These are phyloP conservation scores for Neonectria punicea DNA, from an alignment of 2,329 filamentous ascomycete genomes.

Conservation along the genomic window DNA sequence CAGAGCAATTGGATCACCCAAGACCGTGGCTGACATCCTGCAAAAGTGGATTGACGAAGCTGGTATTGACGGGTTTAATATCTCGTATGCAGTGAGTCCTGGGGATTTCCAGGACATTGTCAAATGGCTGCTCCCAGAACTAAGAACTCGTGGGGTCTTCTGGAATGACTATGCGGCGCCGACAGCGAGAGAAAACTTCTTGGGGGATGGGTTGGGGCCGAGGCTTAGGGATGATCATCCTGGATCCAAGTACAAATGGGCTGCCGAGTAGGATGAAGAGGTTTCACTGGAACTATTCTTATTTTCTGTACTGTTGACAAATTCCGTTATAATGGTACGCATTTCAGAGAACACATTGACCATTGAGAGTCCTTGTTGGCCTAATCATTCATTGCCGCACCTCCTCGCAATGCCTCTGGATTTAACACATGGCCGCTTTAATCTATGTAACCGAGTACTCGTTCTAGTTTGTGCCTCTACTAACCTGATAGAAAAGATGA, in stretches of 20 bases:
- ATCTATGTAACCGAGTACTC: no score
- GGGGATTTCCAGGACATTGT: constrained; percentile 26
- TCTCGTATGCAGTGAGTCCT: constrained; percentile 24
- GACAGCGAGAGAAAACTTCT: constrained; percentile 9
- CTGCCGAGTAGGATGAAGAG: no score
- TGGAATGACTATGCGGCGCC: neutral
- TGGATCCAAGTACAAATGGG: neutral
- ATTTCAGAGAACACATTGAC: no score
- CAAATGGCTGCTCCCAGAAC: constrained; percentile 8
- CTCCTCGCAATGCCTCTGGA: no score
- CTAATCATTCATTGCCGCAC: no score
- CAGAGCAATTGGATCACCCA: constrained; percentile 21
- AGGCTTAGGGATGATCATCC: constrained; percentile 12
- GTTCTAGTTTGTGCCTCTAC: no score
- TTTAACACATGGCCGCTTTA: no score
- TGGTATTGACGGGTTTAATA: constrained; percentile 29
- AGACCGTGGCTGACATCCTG: constrained; percentile 28
- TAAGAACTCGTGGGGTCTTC: neutral
- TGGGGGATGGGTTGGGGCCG: neutral
- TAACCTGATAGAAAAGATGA: no score
- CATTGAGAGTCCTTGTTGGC: no score
- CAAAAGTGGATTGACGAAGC: constrained; percentile 28
- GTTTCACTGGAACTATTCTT: no score
- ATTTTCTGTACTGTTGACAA: no score
- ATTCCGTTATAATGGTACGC: no score